Evolutionary conservation across 2,329 filamentous ascomycete genomes (phyloP), one percentile per base, ranked within the genome.

Genomic region (Colletotrichum orchidophilum): DNA sequence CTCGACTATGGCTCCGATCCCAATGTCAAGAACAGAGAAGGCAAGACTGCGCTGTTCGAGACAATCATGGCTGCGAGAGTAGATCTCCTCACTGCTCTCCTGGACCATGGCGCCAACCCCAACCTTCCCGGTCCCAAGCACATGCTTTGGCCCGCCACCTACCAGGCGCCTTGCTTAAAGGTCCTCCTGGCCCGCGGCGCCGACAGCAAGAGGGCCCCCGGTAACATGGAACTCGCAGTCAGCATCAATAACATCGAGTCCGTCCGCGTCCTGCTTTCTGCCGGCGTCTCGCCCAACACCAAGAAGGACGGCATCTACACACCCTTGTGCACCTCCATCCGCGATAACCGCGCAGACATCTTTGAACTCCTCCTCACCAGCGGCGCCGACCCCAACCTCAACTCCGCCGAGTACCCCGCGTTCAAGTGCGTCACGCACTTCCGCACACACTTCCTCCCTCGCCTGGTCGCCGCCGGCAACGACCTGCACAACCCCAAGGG

Each of bases 351-450:
- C 58, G 77, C 82, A 26, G 89, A 92, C 15, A 89, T 93, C 46
- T 85, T 93, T 60, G 82, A 87, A 15, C 85, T 92, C 13, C 84
- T 93, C 4, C 81, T 90, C 18, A 77, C 78, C 59, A 85, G 85
- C 74, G 86, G 88, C 3, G 91, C 91, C 0, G 87, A 92, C 72
- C 89, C 90, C 15, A 93, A 93, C 74, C 78, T 89, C 0, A 85
- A 85, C 7, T 89, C 90, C 0, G 86, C 87, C 55, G 91, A 93
- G 76, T 92, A 91, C 75, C 91, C 91, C 0, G 83, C 87, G 5
- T 92, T 90, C 84, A 92, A 93, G 77, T 92, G 90, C 72, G 86
- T 93, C 27, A 92, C 90, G 0, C 91, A 93, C 77, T 86, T 90
- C 76, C 86, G 90, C 27, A 81, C 87, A 0, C 88, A 92, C 21